phyloP scores from a whole-genome alignment of 179 eudicot genomes.

The Silene noctiflora region DNA sequence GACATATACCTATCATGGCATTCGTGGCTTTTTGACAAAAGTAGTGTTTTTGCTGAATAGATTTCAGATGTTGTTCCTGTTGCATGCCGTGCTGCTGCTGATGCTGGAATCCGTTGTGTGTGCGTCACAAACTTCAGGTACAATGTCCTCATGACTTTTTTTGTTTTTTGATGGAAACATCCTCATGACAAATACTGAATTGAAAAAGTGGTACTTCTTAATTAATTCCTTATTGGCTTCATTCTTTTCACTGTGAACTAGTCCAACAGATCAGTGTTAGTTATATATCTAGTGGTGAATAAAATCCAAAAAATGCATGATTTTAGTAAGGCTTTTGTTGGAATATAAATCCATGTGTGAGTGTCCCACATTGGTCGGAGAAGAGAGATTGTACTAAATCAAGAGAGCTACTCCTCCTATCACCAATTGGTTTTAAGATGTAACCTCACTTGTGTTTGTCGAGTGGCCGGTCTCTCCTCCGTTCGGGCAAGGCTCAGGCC shows the following conservation, averaged over 20 bases:
- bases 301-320: not conserved
- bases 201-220: constrained; percentile 1
- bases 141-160: constrained; percentile 10
- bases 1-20: not conserved
- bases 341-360: too few relatives aligned
- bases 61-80: constrained; percentile 99
- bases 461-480: too few relatives aligned
- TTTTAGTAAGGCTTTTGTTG: not conserved
- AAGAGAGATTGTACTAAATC: too few relatives aligned
- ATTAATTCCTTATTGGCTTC: not conserved
- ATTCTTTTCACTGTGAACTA: not conserved
- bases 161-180: not conserved
- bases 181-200: not conserved
- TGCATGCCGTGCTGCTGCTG: constrained; percentile 99
- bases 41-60: constrained; percentile 34
- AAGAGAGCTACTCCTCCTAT: too few relatives aligned
- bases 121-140: constrained; percentile 98
- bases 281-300: not conserved
- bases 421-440: too few relatives aligned
- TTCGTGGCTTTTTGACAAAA: constrained; percentile 7
- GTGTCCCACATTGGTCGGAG: too few relatives aligned
- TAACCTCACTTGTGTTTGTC: too few relatives aligned
- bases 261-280: not conserved
- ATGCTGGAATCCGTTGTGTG: constrained; percentile 94
- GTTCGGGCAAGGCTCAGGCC: too few relatives aligned